Percentiles rank a stretch among this genome's conserved stretches.
Conservation (phyloP, 164 flowering plant genomes). For the Vitis amurensis region DNA sequence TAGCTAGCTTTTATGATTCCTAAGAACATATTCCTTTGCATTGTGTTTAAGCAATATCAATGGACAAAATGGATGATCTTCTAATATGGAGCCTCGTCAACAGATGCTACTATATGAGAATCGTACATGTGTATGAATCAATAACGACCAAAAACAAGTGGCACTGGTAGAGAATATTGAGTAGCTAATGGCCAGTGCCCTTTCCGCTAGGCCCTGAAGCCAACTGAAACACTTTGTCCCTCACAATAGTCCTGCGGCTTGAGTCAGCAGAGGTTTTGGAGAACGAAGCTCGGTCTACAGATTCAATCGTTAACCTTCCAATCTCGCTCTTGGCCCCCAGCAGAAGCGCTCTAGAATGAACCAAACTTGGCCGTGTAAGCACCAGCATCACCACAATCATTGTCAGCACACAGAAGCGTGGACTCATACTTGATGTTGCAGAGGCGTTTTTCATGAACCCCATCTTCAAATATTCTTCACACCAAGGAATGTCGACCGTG, state of each 20-base stretch:
- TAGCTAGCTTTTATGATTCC: no score
- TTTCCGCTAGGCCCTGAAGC: constrained; percentile 32
- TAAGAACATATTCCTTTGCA: no score
- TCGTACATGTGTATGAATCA: neutral
- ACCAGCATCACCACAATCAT: constrained; percentile 6
- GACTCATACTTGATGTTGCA: constrained; percentile 11
- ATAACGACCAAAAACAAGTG: neutral
- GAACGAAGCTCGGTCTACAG: neutral
- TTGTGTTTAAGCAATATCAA: no score
- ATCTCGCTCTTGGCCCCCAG: neutral
- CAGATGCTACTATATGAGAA: neutral
- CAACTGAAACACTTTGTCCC: constrained; percentile 2
- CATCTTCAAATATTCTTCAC: neutral
- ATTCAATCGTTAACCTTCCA: neutral
- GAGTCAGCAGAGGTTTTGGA: neutral
- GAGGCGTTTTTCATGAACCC: neutral
- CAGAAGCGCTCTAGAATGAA: constrained; percentile 9
- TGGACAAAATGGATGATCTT: no score
- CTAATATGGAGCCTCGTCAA: no score
- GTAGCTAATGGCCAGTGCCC: constrained; percentile 26
- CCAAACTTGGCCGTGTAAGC: neutral
- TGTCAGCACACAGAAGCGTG: neutral
- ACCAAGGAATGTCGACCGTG: no score
- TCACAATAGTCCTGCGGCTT: neutral
- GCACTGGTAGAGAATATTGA: neutral